A percentile compares a stretch with the other conserved stretches of the same genome.
phyloP scores from a whole-genome alignment of 2,329 filamentous ascomycete genomes.

The Zymoseptoria tritici region DNA sequence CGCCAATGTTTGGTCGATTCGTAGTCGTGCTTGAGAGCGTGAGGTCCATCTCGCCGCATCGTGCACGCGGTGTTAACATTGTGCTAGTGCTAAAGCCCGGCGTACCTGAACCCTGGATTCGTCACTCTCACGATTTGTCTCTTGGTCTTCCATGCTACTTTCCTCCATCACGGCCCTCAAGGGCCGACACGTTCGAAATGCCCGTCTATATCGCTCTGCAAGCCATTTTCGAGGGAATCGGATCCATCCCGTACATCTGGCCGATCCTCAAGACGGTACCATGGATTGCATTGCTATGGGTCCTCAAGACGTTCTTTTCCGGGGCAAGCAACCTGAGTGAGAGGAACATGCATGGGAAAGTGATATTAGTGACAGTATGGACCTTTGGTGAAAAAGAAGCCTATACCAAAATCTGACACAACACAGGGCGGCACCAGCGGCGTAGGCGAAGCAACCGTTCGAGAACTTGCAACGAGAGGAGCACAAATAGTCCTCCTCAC shows the following conservation, averaged over 20 bases:
- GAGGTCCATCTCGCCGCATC: too few species aligned
- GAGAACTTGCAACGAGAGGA: slow-evolving; percentile 69
- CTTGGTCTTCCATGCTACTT: background rate
- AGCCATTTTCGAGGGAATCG: slow-evolving; percentile 48
- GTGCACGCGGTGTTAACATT: too few species aligned
- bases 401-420: slow-evolving; percentile 20
- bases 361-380: slow-evolving; percentile 78
- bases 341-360: slow-evolving; percentile 83
- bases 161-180: slow-evolving; percentile 1
- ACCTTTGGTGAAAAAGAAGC: too few species aligned
- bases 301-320: slow-evolving; percentile 68
- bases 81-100: too few species aligned
- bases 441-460: slow-evolving; percentile 70
- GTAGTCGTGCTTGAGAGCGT: too few species aligned
- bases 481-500: slow-evolving; percentile 89
- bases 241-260: slow-evolving; percentile 35
- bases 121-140: too few species aligned
- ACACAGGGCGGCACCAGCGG: slow-evolving; percentile 77
- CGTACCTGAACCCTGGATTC: too few species aligned
- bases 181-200: slow-evolving; percentile 38
- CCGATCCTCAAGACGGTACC: slow-evolving; percentile 43
- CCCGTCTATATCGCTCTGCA: slow-evolving; percentile 53
- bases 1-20: too few species aligned
- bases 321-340: slow-evolving; percentile 70
- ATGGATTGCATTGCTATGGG: slow-evolving; percentile 45